A percentile compares a stretch with the other conserved stretches of the same genome.
Conservation (phyloP, 1,139 yeast genomes). For the Schizosaccharomyces versatilis region DNA sequence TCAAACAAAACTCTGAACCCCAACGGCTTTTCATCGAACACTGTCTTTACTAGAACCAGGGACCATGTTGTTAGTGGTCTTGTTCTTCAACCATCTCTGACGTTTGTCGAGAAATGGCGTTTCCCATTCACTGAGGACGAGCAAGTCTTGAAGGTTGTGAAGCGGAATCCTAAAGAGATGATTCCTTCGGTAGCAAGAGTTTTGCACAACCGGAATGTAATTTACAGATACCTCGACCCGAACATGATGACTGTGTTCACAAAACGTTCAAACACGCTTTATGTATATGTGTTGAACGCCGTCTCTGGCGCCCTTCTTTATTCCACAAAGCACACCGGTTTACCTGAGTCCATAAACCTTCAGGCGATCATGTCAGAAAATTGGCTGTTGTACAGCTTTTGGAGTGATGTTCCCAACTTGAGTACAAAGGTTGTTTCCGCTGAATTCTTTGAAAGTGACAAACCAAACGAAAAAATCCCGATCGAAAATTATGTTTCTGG, state of each 20-base stretch:
- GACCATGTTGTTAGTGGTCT: not conserved
- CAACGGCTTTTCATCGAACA: too few relatives aligned
- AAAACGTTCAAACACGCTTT: slow-evolving; percentile 14
- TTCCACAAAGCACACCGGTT: slow-evolving; percentile 12
- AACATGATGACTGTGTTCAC: slow-evolving; percentile 16
- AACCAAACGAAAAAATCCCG: slow-evolving; percentile 24
- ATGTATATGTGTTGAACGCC: slow-evolving; percentile 38
- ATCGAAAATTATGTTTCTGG: slow-evolving; percentile 15
- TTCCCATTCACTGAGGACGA: not conserved
- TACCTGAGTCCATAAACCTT: slow-evolving; percentile 25
- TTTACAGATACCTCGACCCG: slow-evolving; percentile 69
- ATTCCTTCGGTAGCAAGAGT: slow-evolving; percentile 49
- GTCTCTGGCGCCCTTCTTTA: slow-evolving; percentile 42
- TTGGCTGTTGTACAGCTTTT: slow-evolving; percentile 57
- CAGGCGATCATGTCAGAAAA: slow-evolving; percentile 53
- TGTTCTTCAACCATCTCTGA: not conserved
- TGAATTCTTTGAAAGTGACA: slow-evolving; percentile 51
- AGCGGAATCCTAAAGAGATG: not conserved
- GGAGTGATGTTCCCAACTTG: slow-evolving; percentile 18
- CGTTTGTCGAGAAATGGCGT: not conserved
- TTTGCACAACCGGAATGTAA: slow-evolving; percentile 46
- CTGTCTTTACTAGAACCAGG: not conserved
- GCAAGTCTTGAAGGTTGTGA: not conserved
- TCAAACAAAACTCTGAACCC: too few relatives aligned
- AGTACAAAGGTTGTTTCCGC: slow-evolving; percentile 41